Conservation (phyloP, 306 rosid species). For the Cucurbita maxima region DNA sequence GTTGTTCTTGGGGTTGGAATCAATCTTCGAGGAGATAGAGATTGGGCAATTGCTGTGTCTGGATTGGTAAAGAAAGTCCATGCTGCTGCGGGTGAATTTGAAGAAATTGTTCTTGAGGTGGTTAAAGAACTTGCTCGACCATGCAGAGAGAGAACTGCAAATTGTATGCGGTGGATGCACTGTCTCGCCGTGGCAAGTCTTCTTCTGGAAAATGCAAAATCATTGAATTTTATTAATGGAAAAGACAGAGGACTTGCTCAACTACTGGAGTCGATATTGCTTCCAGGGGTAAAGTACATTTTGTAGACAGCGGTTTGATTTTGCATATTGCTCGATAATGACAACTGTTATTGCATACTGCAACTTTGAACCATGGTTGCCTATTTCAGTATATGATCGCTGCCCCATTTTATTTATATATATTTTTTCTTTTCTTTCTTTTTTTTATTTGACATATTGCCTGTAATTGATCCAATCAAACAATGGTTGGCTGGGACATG, state of each 20-base stretch:
- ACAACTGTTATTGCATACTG: neutral
- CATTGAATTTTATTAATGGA: slow-evolving; percentile 42
- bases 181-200: slow-evolving; percentile 66
- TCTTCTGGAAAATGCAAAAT: slow-evolving; percentile 61
- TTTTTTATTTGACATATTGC: neutral
- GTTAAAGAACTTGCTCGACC: slow-evolving; percentile 66
- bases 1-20: slow-evolving; percentile 85
- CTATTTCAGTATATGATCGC: neutral
- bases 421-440: neutral
- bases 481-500: neutral
- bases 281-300: slow-evolving; percentile 60
- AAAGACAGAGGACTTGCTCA: slow-evolving; percentile 47
- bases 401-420: neutral
- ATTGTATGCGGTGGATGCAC: slow-evolving; percentile 85
- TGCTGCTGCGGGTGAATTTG: slow-evolving; percentile 74
- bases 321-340: neutral
- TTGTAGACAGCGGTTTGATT: neutral
- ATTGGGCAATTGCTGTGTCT: slow-evolving; percentile 79
- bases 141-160: slow-evolving; percentile 86
- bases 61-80: slow-evolving; percentile 64
- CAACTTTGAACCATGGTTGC: neutral
- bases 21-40: slow-evolving; percentile 86
- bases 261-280: slow-evolving; percentile 61
- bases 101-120: slow-evolving; percentile 55
- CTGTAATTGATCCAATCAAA: neutral